Conservation (phyloP, 352 stramenopile species). For the Elongisporangium prolatum region DNA sequence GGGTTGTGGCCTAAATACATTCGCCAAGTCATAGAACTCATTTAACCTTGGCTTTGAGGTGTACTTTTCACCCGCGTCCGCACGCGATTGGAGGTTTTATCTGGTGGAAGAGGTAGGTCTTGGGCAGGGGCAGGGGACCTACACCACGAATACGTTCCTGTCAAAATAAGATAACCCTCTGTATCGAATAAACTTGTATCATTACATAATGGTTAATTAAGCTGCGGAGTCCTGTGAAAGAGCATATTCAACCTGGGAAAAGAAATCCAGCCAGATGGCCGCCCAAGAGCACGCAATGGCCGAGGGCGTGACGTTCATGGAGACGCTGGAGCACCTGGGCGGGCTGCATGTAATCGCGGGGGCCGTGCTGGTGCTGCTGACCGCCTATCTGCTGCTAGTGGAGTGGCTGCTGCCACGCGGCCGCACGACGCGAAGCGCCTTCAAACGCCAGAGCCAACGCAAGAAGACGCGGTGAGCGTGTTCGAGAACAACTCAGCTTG, state of each 20-base stretch:
- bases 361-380: slow-evolving; percentile 25
- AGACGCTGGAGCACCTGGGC: slow-evolving; percentile 41
- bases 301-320: slow-evolving; percentile 26
- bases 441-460: neutral
- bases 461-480: neutral
- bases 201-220: neutral
- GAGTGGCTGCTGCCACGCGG: slow-evolving; percentile 39
- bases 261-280: slow-evolving; percentile 9
- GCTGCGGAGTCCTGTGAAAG: slow-evolving; percentile 7
- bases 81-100: slow-evolving; percentile 37
- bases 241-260: slow-evolving; percentile 13
- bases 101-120: slow-evolving; percentile 41
- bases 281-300: slow-evolving; percentile 2
- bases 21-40: neutral
- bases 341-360: slow-evolving; percentile 17
- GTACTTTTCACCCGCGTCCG: neutral
- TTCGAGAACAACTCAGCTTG: neutral
- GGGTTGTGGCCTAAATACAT: neutral
- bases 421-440: slow-evolving; percentile 4
- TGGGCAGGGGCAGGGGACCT: slow-evolving; percentile 37
- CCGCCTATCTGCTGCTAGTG: slow-evolving; percentile 36
- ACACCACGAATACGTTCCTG: slow-evolving; percentile 7
- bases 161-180: neutral
- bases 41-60: slow-evolving; percentile 13
- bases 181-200: neutral